These are phyloP conservation scores for Lepiota brunneoincarnata DNA, from an alignment of 768 basidiomycete genomes.

Conservation along the genomic window DNA sequence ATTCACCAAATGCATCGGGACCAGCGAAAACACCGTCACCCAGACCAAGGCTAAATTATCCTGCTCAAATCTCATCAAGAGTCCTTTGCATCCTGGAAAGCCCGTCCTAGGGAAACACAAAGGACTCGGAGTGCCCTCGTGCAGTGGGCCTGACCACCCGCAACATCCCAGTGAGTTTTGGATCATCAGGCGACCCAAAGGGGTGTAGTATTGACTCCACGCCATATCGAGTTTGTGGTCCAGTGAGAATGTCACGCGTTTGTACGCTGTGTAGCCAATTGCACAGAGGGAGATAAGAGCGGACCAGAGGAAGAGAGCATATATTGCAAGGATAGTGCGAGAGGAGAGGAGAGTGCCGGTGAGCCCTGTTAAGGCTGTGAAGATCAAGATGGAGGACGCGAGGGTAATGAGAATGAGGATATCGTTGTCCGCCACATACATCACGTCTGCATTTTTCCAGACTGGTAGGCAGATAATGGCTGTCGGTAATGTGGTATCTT, in stretches of 20 bases:
- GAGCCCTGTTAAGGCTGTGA: conserved; percentile 59
- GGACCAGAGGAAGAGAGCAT: conserved; percentile 68
- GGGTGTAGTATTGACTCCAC: conserved; percentile 65
- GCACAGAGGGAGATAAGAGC: conserved; percentile 52
- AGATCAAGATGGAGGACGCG: conserved; percentile 51
- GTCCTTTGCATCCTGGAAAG: conserved; percentile 67
- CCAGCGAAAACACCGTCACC: conserved; percentile 50
- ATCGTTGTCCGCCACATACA: conserved; percentile 58
- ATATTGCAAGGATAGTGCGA: conserved; percentile 63
- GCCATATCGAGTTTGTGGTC: conserved; percentile 65
- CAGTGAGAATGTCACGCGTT: conserved; percentile 55
- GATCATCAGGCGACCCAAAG: conserved; percentile 49
- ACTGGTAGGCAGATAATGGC: conserved; percentile 32
- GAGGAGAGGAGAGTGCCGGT: conserved; percentile 64
- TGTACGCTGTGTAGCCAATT: conserved; percentile 65
- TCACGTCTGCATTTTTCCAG: conserved; percentile 60
- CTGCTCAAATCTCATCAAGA: conserved; percentile 53
- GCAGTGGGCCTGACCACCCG: conserved; percentile 59
- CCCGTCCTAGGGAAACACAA: conserved; percentile 60
- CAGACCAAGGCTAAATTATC: conserved; percentile 45
- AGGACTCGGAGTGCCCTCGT: conserved; percentile 55
- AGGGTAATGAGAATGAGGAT: conserved; percentile 55
- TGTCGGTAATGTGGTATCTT: background rate
- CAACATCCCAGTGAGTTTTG: conserved; percentile 67
- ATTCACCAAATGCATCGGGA: conserved; percentile 58